Conservation (phyloP, 2,329 filamentous ascomycete genomes). For the Phaeosphaeria sp. region DNA sequence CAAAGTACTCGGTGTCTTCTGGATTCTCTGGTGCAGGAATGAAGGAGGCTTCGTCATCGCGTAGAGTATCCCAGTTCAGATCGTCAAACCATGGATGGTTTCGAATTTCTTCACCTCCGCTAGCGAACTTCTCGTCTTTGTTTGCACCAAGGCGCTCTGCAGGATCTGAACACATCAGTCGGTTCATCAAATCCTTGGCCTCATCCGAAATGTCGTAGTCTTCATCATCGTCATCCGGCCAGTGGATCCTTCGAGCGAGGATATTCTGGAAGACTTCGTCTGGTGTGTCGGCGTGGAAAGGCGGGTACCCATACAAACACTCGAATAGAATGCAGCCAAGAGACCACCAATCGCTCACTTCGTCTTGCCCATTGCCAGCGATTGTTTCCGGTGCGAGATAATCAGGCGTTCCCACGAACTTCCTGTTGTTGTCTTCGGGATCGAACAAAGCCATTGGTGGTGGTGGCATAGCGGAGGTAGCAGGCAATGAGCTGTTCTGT, state of each 20-base stretch:
- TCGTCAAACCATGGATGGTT: conserved; percentile 87
- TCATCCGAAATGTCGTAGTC: conserved; percentile 78
- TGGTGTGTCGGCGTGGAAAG: conserved; percentile 88
- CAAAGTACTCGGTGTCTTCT: conserved; percentile 98
- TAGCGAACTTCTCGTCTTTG: conserved; percentile 78
- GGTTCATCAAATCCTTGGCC: conserved; percentile 94
- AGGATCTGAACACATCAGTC: conserved; percentile 84
- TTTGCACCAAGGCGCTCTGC: conserved; percentile 85
- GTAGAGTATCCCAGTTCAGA: conserved; percentile 85
- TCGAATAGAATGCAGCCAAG: conserved; percentile 98
- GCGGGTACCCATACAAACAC: conserved; percentile 90
- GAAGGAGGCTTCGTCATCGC: conserved; percentile 97
- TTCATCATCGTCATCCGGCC: conserved; percentile 85
- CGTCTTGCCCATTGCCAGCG: conserved; percentile 91
- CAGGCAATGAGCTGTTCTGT: conserved; percentile 65
- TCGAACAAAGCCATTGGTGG: conserved; percentile 94
- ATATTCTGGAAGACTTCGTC: conserved; percentile 98
- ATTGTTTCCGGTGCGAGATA: conserved; percentile 98
- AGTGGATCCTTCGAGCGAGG: conserved; percentile 84
- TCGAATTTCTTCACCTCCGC: conserved; percentile 89
- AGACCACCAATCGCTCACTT: conserved; percentile 99
- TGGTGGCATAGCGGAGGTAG: conserved; percentile 79
- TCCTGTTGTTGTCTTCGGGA: conserved; percentile 87
- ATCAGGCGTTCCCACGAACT: conserved; percentile 96
- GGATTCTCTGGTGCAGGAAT: conserved; percentile 91